phyloP scores from a whole-genome alignment of 805 yeast species.

The Teunomyces barrocoloradensis region DNA sequence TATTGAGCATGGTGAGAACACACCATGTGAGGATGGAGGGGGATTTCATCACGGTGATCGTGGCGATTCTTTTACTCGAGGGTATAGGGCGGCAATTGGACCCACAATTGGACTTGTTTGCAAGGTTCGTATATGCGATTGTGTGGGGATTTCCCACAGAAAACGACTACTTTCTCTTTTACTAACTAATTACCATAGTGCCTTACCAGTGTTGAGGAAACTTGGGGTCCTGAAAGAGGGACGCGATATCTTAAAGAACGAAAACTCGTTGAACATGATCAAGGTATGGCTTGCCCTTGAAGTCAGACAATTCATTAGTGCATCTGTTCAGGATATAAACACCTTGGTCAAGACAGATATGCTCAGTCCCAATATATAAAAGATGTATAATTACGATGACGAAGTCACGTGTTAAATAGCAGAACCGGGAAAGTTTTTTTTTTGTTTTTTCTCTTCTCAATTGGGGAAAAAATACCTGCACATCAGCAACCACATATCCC shows the following conservation, averaged over 20 bases:
- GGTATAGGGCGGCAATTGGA: conserved; percentile 95
- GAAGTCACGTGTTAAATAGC: not conserved
- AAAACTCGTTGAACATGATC: conserved; percentile 72
- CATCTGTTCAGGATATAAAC: conserved; percentile 70
- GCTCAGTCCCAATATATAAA: conserved; percentile 42
- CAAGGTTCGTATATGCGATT: conserved; percentile 76
- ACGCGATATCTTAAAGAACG: conserved; percentile 51
- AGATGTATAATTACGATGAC: not conserved
- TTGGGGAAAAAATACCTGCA: not conserved
- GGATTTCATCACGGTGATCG: conserved; percentile 92
- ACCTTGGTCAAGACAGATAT: conserved; percentile 44
- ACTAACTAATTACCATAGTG: conserved; percentile 40
- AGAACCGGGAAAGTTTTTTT: too few relatives aligned
- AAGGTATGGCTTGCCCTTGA: conserved; percentile 91
- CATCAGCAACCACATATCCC: not conserved
- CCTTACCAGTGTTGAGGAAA: conserved; percentile 81
- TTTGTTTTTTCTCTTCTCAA: not conserved
- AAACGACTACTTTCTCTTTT: conserved; percentile 14
- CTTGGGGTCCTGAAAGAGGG: conserved; percentile 71
- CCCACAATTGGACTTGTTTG: conserved; percentile 90
- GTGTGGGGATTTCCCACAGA: conserved; percentile 42
- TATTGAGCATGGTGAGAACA: conserved; percentile 83
- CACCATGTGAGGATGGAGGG: conserved; percentile 99
- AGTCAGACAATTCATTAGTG: conserved; percentile 78
- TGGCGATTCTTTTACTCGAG: conserved; percentile 85